phyloP scores from a whole-genome alignment of 139 green algal species.

The Nannochloris sp. region DNA sequence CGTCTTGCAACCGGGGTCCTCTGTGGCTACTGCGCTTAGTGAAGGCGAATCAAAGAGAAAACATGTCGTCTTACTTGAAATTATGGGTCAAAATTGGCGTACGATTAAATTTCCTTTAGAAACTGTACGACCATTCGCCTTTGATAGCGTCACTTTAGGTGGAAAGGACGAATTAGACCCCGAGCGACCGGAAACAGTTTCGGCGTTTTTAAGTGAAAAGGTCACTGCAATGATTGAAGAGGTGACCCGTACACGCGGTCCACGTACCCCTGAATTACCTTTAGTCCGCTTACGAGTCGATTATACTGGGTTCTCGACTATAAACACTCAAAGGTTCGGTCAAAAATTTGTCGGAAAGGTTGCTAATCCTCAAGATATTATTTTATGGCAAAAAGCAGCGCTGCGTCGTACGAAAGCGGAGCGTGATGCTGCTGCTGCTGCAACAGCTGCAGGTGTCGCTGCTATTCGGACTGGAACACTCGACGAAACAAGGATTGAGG shows the following conservation, averaged over 20 bases:
- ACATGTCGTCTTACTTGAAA: slow-evolving; percentile 84
- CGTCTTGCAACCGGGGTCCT: slow-evolving; percentile 83
- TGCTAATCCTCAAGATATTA: slow-evolving; percentile 93
- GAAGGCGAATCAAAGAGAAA: slow-evolving; percentile 83
- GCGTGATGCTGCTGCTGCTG: not conserved
- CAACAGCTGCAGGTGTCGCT: not conserved
- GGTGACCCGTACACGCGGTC: not conserved
- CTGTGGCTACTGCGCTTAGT: slow-evolving; percentile 58
- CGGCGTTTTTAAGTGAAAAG: slow-evolving; percentile 55
- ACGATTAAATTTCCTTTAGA: slow-evolving; percentile 62
- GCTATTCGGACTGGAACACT: slow-evolving; percentile 51
- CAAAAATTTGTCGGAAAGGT: slow-evolving; percentile 93
- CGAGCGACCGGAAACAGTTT: slow-evolving; percentile 44
- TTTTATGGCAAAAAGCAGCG: slow-evolving; percentile 80
- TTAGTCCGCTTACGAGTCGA: slow-evolving; percentile 81
- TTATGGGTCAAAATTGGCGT: slow-evolving; percentile 49
- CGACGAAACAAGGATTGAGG: slow-evolving; percentile 74
- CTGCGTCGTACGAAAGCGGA: slow-evolving; percentile 3
- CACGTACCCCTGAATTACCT: slow-evolving; percentile 40
- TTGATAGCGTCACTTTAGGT: slow-evolving; percentile 55
- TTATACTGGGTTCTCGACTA: slow-evolving; percentile 93
- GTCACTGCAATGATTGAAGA: slow-evolving; percentile 56
- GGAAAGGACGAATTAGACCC: slow-evolving; percentile 35
- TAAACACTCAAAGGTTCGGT: slow-evolving; percentile 92
- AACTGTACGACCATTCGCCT: slow-evolving; percentile 74